These are phyloP conservation scores for Vaccinium macrocarpon DNA, from an alignment of 148 eudicot species.

Conservation along the genomic window DNA sequence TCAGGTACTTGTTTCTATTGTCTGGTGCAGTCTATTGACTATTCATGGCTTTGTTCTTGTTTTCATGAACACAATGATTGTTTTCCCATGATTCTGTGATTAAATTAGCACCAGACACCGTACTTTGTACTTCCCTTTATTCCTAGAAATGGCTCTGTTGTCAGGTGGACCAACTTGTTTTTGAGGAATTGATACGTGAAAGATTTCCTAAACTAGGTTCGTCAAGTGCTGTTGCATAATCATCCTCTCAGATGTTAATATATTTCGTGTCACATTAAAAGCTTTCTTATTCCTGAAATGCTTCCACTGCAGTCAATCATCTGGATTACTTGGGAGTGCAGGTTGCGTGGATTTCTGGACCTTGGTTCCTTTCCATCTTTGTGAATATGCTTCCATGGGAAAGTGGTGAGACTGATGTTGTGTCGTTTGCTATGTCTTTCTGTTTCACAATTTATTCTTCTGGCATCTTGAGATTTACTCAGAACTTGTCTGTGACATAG, in stretches of 20 bases:
- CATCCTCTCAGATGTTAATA: neutral
- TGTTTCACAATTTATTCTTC: neutral
- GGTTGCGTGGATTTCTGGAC: slow-evolving; percentile 87
- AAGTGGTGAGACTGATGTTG: slow-evolving; percentile 58
- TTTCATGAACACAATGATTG: neutral
- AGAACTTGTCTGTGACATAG: neutral
- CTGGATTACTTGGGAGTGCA: slow-evolving; percentile 92
- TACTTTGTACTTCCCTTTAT: slow-evolving; percentile 12
- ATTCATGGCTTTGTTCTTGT: neutral
- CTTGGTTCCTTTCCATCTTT: slow-evolving; percentile 94
- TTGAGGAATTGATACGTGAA: slow-evolving; percentile 89
- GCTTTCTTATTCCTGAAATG: slow-evolving; percentile 22
- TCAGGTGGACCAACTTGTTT: slow-evolving; percentile 94
- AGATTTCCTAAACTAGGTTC: slow-evolving; percentile 81
- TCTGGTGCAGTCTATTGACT: neutral
- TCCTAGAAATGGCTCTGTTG: slow-evolving; percentile 6
- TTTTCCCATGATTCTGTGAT: neutral
- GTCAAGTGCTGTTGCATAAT: slow-evolving; percentile 25
- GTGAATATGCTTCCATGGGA: slow-evolving; percentile 97
- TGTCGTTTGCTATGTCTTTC: slow-evolving; percentile 1
- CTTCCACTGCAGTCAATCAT: slow-evolving; percentile 75
- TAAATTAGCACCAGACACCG: neutral
- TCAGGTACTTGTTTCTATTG: slow-evolving; percentile 49
- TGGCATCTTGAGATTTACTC: slow-evolving; percentile 6
- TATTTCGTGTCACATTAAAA: neutral